Percentiles rank a stretch among this genome's conserved stretches.
Evolutionary conservation across 768 basidiomycete genomes (phyloP).

Genomic region (Tulasnella calospora): DNA sequence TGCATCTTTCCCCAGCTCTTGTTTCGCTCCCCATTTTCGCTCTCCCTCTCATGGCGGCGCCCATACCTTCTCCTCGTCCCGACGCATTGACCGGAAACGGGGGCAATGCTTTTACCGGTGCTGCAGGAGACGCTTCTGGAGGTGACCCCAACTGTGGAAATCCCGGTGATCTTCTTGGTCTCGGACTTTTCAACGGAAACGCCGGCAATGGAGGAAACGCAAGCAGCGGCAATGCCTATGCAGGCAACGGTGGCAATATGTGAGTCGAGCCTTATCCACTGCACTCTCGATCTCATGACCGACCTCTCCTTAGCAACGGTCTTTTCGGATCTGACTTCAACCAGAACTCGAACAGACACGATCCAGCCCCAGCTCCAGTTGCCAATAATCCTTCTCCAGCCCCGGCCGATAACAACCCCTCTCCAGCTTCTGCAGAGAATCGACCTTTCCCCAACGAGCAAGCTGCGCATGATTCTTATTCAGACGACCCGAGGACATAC

Average conservation of each 20-base stretch:
- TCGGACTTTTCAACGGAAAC: constrained; percentile 9
- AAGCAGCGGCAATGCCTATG: constrained; percentile 2
- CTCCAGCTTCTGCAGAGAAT: neutral
- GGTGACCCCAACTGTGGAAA: neutral
- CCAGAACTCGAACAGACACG: neutral
- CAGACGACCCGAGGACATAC: neutral
- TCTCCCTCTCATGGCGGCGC: constrained; percentile 15
- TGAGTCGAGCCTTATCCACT: neutral
- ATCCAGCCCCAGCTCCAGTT: neutral
- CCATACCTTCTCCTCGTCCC: constrained; percentile 19
- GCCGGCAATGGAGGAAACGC: constrained; percentile 9
- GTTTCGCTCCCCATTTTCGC: constrained; percentile 22
- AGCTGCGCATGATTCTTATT: neutral
- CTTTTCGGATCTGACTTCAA: neutral
- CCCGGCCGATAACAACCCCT: neutral
- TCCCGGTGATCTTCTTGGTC: constrained; percentile 4
- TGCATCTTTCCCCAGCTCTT: constrained; percentile 21
- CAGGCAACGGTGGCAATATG: neutral
- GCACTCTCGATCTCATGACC: neutral
- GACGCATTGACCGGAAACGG: constrained; percentile 5
- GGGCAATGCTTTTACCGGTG: constrained; percentile 6
- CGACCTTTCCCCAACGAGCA: neutral
- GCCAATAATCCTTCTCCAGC: neutral
- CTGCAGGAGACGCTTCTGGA: constrained; percentile 8
- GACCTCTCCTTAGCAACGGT: neutral